Percentiles rank a stretch among this genome's conserved stretches.
Conservation (phyloP, 305 asterid genomes). For the Fraxinus paxiana region DNA sequence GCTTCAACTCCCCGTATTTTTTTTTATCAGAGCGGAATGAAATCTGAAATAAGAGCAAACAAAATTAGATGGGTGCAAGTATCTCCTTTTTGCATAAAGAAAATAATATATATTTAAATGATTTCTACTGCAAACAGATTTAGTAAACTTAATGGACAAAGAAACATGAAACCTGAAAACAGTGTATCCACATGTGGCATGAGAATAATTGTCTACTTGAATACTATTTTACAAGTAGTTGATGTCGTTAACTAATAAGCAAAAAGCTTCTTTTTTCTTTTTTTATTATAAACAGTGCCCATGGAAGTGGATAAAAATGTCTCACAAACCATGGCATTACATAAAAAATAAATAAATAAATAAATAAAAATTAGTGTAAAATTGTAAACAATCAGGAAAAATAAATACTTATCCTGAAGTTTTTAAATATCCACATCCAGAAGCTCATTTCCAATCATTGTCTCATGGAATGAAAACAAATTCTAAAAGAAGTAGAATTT, state of each 20-base stretch:
- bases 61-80: slow-evolving; percentile 16
- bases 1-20: slow-evolving; percentile 60
- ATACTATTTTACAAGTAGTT: not conserved
- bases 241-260: not conserved
- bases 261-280: not conserved
- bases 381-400: not conserved
- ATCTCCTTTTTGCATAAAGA: not conserved
- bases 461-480: not conserved
- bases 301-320: not conserved
- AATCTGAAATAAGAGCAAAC: slow-evolving; percentile 43
- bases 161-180: not conserved
- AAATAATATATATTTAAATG: not conserved
- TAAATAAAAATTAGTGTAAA: not conserved
- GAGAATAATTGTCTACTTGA: not conserved
- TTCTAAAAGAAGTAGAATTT: not conserved
- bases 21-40: slow-evolving; percentile 74
- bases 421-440: not conserved
- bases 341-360: not conserved
- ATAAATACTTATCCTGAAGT: not conserved
- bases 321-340: not conserved
- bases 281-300: not conserved
- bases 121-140: not conserved
- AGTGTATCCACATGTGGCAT: not conserved
- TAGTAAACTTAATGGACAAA: not conserved
- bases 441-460: not conserved